phyloP scores from a whole-genome alignment of 768 basidiomycete species.

The Sporobolomyces pararoseus region DNA sequence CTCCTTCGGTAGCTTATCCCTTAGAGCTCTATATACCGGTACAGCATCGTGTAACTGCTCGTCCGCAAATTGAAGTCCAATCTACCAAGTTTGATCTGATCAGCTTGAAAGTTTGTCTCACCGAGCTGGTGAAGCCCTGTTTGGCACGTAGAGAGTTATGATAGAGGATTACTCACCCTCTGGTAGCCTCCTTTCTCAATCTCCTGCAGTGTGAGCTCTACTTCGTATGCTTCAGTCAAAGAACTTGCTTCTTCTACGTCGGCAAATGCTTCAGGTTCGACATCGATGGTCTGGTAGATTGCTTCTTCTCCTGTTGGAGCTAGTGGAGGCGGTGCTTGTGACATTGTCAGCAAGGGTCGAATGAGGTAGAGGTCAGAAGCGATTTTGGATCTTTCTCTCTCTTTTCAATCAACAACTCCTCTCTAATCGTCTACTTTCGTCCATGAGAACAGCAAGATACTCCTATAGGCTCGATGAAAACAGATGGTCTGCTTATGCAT shows the following conservation, averaged over 20 bases:
- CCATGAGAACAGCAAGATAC: too few relatives aligned
- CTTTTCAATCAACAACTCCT: too few relatives aligned
- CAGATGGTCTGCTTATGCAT: too few relatives aligned
- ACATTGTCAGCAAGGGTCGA: slow-evolving; percentile 6
- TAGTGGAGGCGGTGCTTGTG: slow-evolving; percentile 33
- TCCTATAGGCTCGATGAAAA: too few relatives aligned
- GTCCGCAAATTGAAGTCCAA: slow-evolving; percentile 93
- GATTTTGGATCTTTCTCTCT: too few relatives aligned
- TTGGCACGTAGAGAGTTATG: not conserved
- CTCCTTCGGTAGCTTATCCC: slow-evolving; percentile 53
- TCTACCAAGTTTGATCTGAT: slow-evolving; percentile 52
- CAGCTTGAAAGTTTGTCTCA: not conserved
- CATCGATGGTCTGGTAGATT: slow-evolving; percentile 59
- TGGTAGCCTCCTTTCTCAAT: slow-evolving; percentile 65
- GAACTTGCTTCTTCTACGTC: slow-evolving; percentile 16
- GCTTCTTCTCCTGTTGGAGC: slow-evolving; percentile 57
- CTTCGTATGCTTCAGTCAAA: slow-evolving; percentile 69
- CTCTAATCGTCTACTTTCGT: too few relatives aligned
- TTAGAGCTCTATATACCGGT: slow-evolving; percentile 69
- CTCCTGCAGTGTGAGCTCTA: slow-evolving; percentile 62
- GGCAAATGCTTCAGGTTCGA: slow-evolving; percentile 53
- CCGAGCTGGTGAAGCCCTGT: not conserved
- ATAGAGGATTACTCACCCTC: slow-evolving; percentile 56
- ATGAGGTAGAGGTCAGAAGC: not conserved
- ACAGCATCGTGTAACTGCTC: slow-evolving; percentile 83